Conservation (phyloP, 768 basidiomycete species). For the Leccinum variicolor region DNA sequence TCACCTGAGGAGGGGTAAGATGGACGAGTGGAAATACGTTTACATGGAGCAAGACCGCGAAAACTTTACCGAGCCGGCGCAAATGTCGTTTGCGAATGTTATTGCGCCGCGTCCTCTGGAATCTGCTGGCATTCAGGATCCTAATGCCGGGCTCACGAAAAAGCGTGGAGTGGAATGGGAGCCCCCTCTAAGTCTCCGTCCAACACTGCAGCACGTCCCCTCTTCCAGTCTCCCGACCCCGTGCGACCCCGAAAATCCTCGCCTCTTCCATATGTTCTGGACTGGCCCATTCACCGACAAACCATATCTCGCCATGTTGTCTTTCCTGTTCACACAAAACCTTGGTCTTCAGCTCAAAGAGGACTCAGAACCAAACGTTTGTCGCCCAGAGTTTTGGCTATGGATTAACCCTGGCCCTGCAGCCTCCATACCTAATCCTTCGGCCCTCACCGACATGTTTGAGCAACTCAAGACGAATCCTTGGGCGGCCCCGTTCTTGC, state of each 20-base stretch:
- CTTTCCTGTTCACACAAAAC: slow-evolving; percentile 96
- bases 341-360: slow-evolving; percentile 72
- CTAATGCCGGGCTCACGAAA: slow-evolving; percentile 54
- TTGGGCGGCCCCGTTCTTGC: slow-evolving; percentile 94
- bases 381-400: slow-evolving; percentile 92
- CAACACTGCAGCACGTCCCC: slow-evolving; percentile 51
- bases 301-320: slow-evolving; percentile 91
- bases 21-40: slow-evolving; percentile 86
- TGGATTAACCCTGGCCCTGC: slow-evolving; percentile 99
- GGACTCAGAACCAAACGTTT: slow-evolving; percentile 41
- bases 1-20: slow-evolving; percentile 67
- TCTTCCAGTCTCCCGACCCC: slow-evolving; percentile 53
- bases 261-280: slow-evolving; percentile 99
- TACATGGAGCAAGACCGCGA: slow-evolving; percentile 62
- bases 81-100: slow-evolving; percentile 30
- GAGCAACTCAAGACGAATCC: slow-evolving; percentile 78
- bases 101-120: slow-evolving; percentile 28
- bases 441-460: slow-evolving; percentile 80
- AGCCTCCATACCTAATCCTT: slow-evolving; percentile 81
- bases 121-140: slow-evolving; percentile 38
- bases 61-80: slow-evolving; percentile 36
- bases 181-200: slow-evolving; percentile 40
- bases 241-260: slow-evolving; percentile 84
- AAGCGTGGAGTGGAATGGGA: slow-evolving; percentile 66
- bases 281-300: slow-evolving; percentile 98